A percentile compares a stretch with the other conserved stretches of the same genome.
These are phyloP conservation scores for Alternaria brassicicola DNA, from an alignment of 2,329 filamentous ascomycete species.

Conservation along the genomic window DNA sequence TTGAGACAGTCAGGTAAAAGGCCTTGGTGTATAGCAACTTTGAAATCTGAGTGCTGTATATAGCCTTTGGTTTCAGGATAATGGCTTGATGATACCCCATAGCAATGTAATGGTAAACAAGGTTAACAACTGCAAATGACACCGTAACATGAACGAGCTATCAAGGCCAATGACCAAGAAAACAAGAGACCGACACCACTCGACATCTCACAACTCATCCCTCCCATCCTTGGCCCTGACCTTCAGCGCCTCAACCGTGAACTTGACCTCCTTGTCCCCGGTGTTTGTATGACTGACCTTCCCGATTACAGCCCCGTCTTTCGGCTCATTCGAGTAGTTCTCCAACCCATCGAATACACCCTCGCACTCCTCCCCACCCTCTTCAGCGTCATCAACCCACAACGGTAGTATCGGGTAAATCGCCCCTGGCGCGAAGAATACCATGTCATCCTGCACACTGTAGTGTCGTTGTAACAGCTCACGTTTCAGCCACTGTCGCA, in stretches of 20 bases:
- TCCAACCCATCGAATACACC: constrained; percentile 45
- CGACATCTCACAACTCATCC: constrained; percentile 34
- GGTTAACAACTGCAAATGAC: too few relatives aligned
- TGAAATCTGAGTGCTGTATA: neutral
- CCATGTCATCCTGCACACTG: constrained; percentile 52
- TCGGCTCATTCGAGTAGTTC: constrained; percentile 36
- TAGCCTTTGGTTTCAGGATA: neutral
- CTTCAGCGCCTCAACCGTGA: constrained; percentile 41
- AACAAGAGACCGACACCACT: neutral
- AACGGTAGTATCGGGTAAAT: constrained; percentile 59
- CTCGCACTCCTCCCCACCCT: constrained; percentile 49
- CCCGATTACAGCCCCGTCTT: constrained; percentile 39
- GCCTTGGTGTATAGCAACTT: neutral
- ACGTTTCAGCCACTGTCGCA: constrained; percentile 56
- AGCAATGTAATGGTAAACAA: neutral
- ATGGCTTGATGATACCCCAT: neutral
- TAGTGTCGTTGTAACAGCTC: constrained; percentile 51
- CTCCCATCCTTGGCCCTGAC: constrained; percentile 24
- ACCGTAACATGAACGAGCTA: neutral
- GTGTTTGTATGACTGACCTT: constrained; percentile 33
- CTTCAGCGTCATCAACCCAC: constrained; percentile 53
- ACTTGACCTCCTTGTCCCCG: constrained; percentile 37
- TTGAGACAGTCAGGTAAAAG: neutral
- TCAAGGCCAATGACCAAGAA: neutral
- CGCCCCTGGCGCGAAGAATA: constrained; percentile 61